Percentiles rank a stretch among this genome's conserved stretches.
Conservation (phyloP, 352 stramenopile species). For the Phytopythium oedochilum region DNA sequence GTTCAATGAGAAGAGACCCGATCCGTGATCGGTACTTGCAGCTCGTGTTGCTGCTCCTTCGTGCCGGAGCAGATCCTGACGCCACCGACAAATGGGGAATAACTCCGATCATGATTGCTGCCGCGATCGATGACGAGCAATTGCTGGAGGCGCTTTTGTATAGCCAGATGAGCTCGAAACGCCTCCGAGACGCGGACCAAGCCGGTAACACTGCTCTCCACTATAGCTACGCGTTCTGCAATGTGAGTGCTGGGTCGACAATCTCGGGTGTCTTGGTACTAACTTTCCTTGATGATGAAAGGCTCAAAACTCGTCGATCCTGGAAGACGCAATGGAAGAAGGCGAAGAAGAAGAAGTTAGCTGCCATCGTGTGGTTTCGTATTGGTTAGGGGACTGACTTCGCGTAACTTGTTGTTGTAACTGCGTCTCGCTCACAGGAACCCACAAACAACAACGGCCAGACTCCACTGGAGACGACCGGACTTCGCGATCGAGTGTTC, state of each 20-base stretch:
- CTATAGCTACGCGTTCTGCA: conserved; percentile 67
- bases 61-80: conserved; percentile 18
- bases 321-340: conserved; percentile 37
- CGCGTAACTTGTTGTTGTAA: too few relatives aligned
- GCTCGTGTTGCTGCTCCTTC: conserved; percentile 23
- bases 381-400: background rate
- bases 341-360: conserved; percentile 18
- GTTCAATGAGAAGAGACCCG: background rate
- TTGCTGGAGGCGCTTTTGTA: conserved; percentile 40
- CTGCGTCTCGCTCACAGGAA: too few relatives aligned
- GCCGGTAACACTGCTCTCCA: conserved; percentile 52
- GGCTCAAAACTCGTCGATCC: conserved; percentile 31
- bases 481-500: conserved; percentile 34
- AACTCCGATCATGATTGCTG: conserved; percentile 58
- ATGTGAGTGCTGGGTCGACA: conserved; percentile 13
- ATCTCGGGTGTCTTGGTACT: background rate
- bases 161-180: conserved; percentile 9
- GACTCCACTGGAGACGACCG: conserved; percentile 38
- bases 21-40: conserved; percentile 22
- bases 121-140: conserved; percentile 18
- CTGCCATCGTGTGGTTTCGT: conserved; percentile 3
- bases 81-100: conserved; percentile 50
- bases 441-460: conserved; percentile 31
- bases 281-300: conserved; percentile 1
- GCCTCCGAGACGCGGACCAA: conserved; percentile 22